phyloP scores from a whole-genome alignment of 257 asterid species.

The Dorcoceras hygrometricum region DNA sequence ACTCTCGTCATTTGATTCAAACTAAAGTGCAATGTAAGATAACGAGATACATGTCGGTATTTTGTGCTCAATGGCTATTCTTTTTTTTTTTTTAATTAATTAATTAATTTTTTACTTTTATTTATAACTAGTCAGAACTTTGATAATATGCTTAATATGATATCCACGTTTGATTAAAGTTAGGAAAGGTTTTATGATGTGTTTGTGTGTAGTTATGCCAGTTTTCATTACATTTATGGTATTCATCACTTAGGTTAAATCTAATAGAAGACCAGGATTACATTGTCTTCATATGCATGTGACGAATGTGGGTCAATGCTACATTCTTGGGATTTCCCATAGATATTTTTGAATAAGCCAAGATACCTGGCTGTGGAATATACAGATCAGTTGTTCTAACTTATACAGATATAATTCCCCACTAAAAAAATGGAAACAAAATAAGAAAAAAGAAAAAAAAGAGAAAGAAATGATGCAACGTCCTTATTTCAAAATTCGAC shows the following conservation, averaged over 20 bases:
- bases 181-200: not conserved
- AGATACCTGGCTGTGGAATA: not conserved
- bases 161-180: not conserved
- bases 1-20: not conserved
- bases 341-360: constrained; percentile 27
- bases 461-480: too few species aligned
- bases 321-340: constrained; percentile 27
- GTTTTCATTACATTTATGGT: not conserved
- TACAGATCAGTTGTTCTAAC: not conserved
- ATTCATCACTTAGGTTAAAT: constrained; percentile 14
- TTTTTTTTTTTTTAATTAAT: too few species aligned
- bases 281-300: constrained; percentile 16
- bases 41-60: not conserved
- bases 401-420: not conserved
- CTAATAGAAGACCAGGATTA: not conserved
- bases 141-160: not conserved
- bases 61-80: too few species aligned
- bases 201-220: too few species aligned
- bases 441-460: too few species aligned
- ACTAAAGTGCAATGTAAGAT: too few species aligned
- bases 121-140: not conserved
- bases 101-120: too few species aligned
- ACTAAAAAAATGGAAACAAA: too few species aligned
- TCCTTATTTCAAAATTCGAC: too few species aligned
- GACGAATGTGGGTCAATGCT: constrained; percentile 32